Percentiles rank a stretch among this genome's conserved stretches.
Evolutionary conservation across 164 flowering plant species (phyloP).

Genomic region (Vitis amurensis): DNA sequence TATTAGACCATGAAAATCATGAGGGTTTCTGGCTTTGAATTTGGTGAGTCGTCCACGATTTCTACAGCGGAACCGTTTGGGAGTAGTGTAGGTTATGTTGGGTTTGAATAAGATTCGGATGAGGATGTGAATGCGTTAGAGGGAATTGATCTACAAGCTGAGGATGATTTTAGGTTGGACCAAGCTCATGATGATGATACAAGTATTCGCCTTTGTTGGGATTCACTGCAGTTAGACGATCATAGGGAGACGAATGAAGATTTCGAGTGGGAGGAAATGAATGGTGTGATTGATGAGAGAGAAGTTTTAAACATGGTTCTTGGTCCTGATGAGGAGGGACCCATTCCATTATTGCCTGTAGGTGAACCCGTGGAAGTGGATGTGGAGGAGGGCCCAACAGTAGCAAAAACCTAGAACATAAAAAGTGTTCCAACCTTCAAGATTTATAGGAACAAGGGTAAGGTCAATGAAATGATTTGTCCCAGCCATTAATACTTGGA

Average conservation of each 20-base stretch:
- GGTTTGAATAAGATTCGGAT: conserved; percentile 47
- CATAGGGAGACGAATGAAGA: conserved; percentile 45
- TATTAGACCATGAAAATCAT: conserved; percentile 45
- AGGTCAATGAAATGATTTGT: too few relatives aligned
- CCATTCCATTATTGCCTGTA: conserved; percentile 15
- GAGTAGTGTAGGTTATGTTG: conserved; percentile 26
- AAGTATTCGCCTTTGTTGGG: conserved; percentile 56
- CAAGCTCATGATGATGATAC: conserved; percentile 28
- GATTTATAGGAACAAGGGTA: too few relatives aligned
- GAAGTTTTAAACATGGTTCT: conserved; percentile 45
- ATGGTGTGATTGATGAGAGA: conserved; percentile 51
- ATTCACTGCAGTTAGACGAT: conserved; percentile 59
- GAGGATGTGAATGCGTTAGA: conserved; percentile 22
- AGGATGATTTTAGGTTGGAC: conserved; percentile 30
- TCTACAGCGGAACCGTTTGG: conserved; percentile 3
- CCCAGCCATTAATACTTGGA: too few relatives aligned
- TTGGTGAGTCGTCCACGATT: conserved; percentile 19
- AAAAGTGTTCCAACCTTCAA: background rate
- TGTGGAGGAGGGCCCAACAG: conserved; percentile 11
- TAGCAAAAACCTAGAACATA: background rate
- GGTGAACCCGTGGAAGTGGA: conserved; percentile 24
- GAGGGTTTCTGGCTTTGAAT: conserved; percentile 45
- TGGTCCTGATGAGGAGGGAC: conserved; percentile 34
- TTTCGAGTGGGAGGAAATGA: conserved; percentile 87
- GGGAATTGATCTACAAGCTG: conserved; percentile 31